Percentiles rank a stretch among this genome's conserved stretches.
phyloP scores from a whole-genome alignment of 1,284 basidiomycete genomes.

The Lentinula novae-zelandiae region DNA sequence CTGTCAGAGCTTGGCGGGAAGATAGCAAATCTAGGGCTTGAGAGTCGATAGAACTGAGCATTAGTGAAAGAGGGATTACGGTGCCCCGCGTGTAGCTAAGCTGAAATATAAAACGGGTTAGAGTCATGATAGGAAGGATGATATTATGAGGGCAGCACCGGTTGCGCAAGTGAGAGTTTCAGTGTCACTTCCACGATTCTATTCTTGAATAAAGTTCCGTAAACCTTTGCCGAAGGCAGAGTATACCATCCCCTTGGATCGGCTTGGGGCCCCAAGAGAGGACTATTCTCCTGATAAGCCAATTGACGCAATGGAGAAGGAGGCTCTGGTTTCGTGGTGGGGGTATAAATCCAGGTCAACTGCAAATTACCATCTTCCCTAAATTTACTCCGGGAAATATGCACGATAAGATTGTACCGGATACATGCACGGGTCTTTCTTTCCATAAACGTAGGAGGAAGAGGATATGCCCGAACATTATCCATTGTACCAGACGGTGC shows the following conservation, averaged over 20 bases:
- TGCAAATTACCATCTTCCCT: constrained; percentile 31
- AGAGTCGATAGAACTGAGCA: constrained; percentile 25
- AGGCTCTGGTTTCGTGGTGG: constrained; percentile 29
- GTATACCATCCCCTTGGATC: constrained; percentile 38
- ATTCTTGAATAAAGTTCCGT: constrained; percentile 30
- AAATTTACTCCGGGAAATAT: constrained; percentile 30
- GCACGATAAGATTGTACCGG: constrained; percentile 31
- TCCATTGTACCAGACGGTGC: not conserved
- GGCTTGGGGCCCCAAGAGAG: constrained; percentile 28
- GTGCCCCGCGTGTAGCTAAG: constrained; percentile 37
- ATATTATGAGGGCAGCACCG: not conserved
- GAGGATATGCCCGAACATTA: constrained; percentile 4
- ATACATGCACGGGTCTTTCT: constrained; percentile 25
- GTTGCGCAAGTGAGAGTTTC: not conserved
- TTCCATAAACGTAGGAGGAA: constrained; percentile 34
- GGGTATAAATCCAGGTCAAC: constrained; percentile 32
- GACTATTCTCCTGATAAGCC: constrained; percentile 28
- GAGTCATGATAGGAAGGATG: not conserved
- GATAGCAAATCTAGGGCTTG: constrained; percentile 33
- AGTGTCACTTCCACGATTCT: constrained; percentile 26
- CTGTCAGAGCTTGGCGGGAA: constrained; percentile 24
- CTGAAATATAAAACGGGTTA: constrained; percentile 19
- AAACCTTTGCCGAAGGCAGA: constrained; percentile 24
- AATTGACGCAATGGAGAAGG: constrained; percentile 32
- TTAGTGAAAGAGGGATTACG: constrained; percentile 32